Conservation (phyloP, 169 alveolate genomes). For the Cryptosporidium tyzzeri region DNA sequence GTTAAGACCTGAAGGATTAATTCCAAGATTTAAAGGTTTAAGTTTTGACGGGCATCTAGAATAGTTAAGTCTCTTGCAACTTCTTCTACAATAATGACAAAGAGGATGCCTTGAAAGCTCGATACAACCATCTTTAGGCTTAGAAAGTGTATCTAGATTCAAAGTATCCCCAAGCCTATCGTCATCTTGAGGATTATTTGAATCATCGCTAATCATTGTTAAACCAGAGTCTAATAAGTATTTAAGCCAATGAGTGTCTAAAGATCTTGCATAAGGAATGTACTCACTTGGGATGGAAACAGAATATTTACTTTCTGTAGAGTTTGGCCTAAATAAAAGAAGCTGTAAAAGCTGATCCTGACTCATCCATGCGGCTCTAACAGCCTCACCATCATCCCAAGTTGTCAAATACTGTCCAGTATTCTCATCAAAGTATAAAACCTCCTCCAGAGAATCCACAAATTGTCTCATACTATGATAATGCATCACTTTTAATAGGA, state of each 20-base stretch:
- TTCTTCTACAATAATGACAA: slow-evolving; percentile 67
- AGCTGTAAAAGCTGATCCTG: slow-evolving; percentile 72
- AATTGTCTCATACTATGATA: slow-evolving; percentile 68
- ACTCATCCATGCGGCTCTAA: slow-evolving; percentile 66
- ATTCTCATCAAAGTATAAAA: slow-evolving; percentile 49
- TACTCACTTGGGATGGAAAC: slow-evolving; percentile 57
- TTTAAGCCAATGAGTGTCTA: slow-evolving; percentile 25
- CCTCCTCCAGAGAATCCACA: slow-evolving; percentile 69
- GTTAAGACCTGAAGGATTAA: slow-evolving; percentile 7
- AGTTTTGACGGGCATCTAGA: slow-evolving; percentile 73
- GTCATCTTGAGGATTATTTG: not conserved
- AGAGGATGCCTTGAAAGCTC: slow-evolving; percentile 57
- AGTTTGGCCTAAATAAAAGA: slow-evolving; percentile 51
- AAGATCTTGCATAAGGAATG: slow-evolving; percentile 58
- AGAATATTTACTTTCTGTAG: slow-evolving; percentile 69
- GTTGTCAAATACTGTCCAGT: slow-evolving; percentile 48
- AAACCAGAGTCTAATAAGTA: slow-evolving; percentile 43
- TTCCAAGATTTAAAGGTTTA: slow-evolving; percentile 27
- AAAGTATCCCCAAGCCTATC: slow-evolving; percentile 35
- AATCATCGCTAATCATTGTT: not conserved
- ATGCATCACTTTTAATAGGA: slow-evolving; percentile 46
- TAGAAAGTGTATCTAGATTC: slow-evolving; percentile 2
- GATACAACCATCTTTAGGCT: slow-evolving; percentile 56
- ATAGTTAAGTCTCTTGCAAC: slow-evolving; percentile 36
- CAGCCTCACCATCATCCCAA: slow-evolving; percentile 75